These are phyloP conservation scores for Arthrocladium fulminans DNA, from an alignment of 2,329 filamentous ascomycete genomes.

Conservation along the genomic window DNA sequence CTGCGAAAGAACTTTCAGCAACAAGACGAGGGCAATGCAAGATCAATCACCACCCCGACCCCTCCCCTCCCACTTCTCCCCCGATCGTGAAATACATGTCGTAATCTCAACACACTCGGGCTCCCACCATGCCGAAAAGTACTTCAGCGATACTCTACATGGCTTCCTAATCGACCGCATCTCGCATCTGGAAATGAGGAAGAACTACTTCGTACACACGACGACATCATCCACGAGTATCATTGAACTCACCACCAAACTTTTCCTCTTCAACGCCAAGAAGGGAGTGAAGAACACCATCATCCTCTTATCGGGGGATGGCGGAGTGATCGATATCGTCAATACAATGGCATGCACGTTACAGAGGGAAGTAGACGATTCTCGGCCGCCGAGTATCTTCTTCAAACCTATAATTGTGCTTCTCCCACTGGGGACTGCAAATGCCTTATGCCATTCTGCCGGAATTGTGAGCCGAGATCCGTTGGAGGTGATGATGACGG, in stretches of 20 bases:
- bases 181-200: conserved; percentile 33
- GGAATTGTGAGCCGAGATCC: conserved; percentile 18
- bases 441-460: conserved; percentile 30
- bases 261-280: conserved; percentile 43
- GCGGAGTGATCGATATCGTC: conserved; percentile 72
- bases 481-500: conserved; percentile 44
- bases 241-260: conserved; percentile 48
- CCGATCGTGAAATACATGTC: conserved; percentile 41
- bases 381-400: conserved; percentile 21
- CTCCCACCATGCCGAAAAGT: conserved; percentile 45
- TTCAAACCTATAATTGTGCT: conserved; percentile 49
- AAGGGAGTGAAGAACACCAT: conserved; percentile 49
- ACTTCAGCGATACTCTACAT: conserved; percentile 48
- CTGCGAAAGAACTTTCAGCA: too few relatives aligned
- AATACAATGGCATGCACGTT: conserved; percentile 48
- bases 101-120: conserved; percentile 62
- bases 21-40: background rate
- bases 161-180: conserved; percentile 47
- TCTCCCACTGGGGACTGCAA: conserved; percentile 45
- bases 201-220: conserved; percentile 38
- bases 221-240: conserved; percentile 60
- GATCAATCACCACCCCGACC: background rate
- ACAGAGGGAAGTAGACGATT: conserved; percentile 20
- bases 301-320: conserved; percentile 77
- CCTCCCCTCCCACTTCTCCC: conserved; percentile 17